Evolutionary conservation across 202 grass and related monocot genomes (phyloP), one percentile per base, ranked within the genome.

Genomic region (Schoenoplectus tabernaemontani): DNA sequence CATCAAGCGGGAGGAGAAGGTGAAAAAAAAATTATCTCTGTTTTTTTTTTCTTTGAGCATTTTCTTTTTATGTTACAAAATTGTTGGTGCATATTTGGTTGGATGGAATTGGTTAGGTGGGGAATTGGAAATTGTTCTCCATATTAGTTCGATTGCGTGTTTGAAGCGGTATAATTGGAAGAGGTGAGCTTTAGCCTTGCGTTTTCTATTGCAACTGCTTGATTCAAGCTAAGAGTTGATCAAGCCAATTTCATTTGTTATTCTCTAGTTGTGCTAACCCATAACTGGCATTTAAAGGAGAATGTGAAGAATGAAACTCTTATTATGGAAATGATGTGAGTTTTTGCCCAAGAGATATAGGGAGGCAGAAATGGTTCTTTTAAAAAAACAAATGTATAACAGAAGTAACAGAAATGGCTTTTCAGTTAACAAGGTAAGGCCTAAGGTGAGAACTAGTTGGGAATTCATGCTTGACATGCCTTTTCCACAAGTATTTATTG

Each of bases 1-100:
- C 57, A 54, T 84, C 83, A 93, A 97, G 86, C 86, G 90, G 8
- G 90, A 93, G 16, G 93, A 97, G 85, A 97, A 97, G 90, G 90
- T 97, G 79, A 82, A 59, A 12, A 33, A 34, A 1, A 66, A 46
- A 43, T 59, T 28, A 9, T 57, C 30, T 71, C 8, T 53, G 10
- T 46, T 33, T 36, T 16, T 17, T 9, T 64, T 64, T 28, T 66
- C 37, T 42, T n/a, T n/a, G n/a, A n/a, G 37, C 38, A 42, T 58
- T 68, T 17, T 19, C 53, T 12, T 37, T 16, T 57, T 23, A 38
- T 24, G 23, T 72, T 54, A 17, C 16, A 4, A 54, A 48, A 74
- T 0, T 30, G 23, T 69, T 34, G 59, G 7, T 61, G 54, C 53
- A 2, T 17, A 13, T 51, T 80, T 47, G 50, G 28, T 2, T 11